Base-by-base conservation (phyloP, 441 rosid species). In the Biscutella auriculata region DNA sequence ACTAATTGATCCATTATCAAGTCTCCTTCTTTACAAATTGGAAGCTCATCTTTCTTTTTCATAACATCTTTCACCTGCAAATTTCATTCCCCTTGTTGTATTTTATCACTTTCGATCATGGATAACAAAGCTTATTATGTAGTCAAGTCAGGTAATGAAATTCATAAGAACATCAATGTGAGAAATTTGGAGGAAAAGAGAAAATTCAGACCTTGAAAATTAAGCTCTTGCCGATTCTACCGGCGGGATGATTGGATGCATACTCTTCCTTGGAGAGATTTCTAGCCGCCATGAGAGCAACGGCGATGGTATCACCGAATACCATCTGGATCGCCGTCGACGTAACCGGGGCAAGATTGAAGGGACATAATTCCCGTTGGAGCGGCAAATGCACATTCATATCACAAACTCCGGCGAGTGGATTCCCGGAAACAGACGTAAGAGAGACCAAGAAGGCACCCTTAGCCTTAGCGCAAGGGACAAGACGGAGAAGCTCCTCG, bases 311-410 rank as follows among this genome's bases (percentile, higher is more conserved):
- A 72, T 89, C 97, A 45, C 99, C 99, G 21, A 93, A 93, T 13
- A 93, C 86, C 95, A 93, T 93, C 77, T 93, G 97, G 23, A 89
- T 88, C 39, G 95, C 97, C n/a, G 90, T 88, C 8, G 98, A 92
- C 3, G 97, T 93, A 9, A 87, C 97, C n/a, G 96, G 97, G 4
- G 96, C 98, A 45, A 93, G 71, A 83, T 93, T 81, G 30, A 88
- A 93, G 1, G 97, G 97, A 37, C 98, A 93, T 30, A 93, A 55
- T 62, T 93, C 98, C 73, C 93, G 82, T 77, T 78, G 80, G 45
- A 87, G 68, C 1, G 97, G 98, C 71, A 88, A 79, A 76, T 76
- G 83, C 63, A 93, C 95, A 53, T 85, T 77, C 95, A 93, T 74
- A 59, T 89, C 87, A 60, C 90, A 84, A 6, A 70, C 73, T 1